phyloP scores from a whole-genome alignment of 495 filamentous ascomycete species.

The Rhypophila decipiens region DNA sequence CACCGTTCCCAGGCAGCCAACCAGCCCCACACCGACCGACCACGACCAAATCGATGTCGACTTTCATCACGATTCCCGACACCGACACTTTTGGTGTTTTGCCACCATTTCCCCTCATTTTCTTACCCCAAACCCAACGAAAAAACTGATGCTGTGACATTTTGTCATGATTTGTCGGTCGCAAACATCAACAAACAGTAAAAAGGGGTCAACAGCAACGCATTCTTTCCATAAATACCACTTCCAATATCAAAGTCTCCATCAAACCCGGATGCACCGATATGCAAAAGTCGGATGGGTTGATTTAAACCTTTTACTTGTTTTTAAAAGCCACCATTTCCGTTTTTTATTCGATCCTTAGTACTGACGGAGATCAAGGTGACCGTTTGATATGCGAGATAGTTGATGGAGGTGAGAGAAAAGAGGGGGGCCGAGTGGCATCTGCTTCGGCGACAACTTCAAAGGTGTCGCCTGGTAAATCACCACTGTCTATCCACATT shows the following conservation, averaged over 20 bases:
- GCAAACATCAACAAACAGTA: not conserved
- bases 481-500: too few relatives aligned
- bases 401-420: too few relatives aligned
- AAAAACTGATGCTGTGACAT: not conserved
- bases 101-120: not conserved
- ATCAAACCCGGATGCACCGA: not conserved
- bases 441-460: too few relatives aligned
- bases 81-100: not conserved
- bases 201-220: not conserved
- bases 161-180: not conserved
- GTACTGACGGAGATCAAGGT: too few relatives aligned
- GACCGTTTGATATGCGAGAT: too few relatives aligned
- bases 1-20: constrained; percentile 12
- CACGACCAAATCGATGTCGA: not conserved
- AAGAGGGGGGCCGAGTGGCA: too few relatives aligned
- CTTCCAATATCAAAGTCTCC: not conserved
- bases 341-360: not conserved
- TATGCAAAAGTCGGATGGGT: not conserved
- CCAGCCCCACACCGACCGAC: constrained; percentile 2
- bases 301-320: not conserved
- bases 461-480: too few relatives aligned
- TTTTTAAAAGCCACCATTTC: not conserved
- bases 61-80: too few relatives aligned
- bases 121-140: not conserved
- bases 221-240: not conserved